phyloP scores from a whole-genome alignment of 345 rosid species.

The Euphorbia peplus region DNA sequence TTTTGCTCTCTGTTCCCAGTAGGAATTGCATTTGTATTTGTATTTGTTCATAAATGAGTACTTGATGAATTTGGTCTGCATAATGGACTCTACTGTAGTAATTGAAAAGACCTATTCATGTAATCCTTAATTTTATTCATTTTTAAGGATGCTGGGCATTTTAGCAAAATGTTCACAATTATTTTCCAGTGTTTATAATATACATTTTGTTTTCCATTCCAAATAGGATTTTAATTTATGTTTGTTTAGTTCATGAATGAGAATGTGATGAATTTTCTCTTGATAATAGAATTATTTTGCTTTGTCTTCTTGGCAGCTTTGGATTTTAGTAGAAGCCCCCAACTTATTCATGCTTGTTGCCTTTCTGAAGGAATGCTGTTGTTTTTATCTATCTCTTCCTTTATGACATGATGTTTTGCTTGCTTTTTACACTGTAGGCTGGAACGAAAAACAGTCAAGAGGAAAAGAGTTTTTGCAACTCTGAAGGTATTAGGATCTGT shows the following conservation, averaged over 20 bases:
- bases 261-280: not conserved
- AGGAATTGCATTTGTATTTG: too few species aligned
- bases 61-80: not conserved
- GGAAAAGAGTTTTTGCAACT: constrained; percentile 83
- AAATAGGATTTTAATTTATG: too few species aligned
- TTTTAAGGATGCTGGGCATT: not conserved
- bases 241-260: too few species aligned
- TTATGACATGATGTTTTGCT: not conserved
- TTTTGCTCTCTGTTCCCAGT: too few species aligned
- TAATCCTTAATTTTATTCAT: not conserved
- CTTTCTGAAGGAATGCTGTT: not conserved
- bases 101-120: too few species aligned
- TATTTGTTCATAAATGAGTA: too few species aligned
- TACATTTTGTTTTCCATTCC: too few species aligned
- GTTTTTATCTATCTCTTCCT: constrained; percentile 8
- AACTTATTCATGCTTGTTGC: not conserved
- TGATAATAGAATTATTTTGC: not conserved
- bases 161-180: not conserved
- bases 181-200: not conserved
- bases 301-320: not conserved
- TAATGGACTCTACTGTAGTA: too few species aligned
- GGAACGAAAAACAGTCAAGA: constrained; percentile 77
- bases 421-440: constrained; percentile 45
- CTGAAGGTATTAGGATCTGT: constrained; percentile 80
- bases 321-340: not conserved